Percentiles rank a stretch among this genome's conserved stretches.
phyloP scores from a whole-genome alignment of 2,329 filamentous ascomycete species.

The Chaetothyriales sp. region DNA sequence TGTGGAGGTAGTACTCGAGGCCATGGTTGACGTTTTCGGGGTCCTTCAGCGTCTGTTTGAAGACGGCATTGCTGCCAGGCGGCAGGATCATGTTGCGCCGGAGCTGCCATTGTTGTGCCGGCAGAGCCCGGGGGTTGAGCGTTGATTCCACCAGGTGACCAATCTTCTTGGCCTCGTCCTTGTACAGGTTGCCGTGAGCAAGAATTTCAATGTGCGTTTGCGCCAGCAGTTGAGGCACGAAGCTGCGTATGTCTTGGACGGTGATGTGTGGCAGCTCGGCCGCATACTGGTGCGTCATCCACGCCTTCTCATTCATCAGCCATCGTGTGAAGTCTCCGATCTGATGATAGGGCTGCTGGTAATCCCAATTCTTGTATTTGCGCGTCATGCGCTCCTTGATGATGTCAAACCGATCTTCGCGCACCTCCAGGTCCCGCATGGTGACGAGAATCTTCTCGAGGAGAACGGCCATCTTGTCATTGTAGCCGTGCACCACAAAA shows the following conservation, averaged over 20 bases:
- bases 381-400: slow-evolving; percentile 73
- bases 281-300: slow-evolving; percentile 65
- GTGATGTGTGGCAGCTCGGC: slow-evolving; percentile 64
- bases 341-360: slow-evolving; percentile 78
- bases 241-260: slow-evolving; percentile 57
- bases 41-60: slow-evolving; percentile 67
- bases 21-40: slow-evolving; percentile 81
- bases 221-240: slow-evolving; percentile 65
- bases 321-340: slow-evolving; percentile 71
- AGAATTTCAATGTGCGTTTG: slow-evolving; percentile 82
- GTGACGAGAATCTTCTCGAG: slow-evolving; percentile 76
- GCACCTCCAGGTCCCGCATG: slow-evolving; percentile 71
- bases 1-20: slow-evolving; percentile 62
- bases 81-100: slow-evolving; percentile 64
- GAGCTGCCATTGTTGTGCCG: slow-evolving; percentile 66
- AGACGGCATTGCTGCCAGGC: slow-evolving; percentile 69
- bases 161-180: slow-evolving; percentile 77
- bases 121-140: slow-evolving; percentile 59
- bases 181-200: slow-evolving; percentile 84
- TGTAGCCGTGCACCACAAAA: slow-evolving; percentile 76
- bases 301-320: slow-evolving; percentile 63
- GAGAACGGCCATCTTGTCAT: slow-evolving; percentile 85
- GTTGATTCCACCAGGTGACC: slow-evolving; percentile 69
- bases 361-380: slow-evolving; percentile 72
- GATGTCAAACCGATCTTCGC: slow-evolving; percentile 77